Percentiles rank a stretch among this genome's conserved stretches.
Conservation (phyloP, 768 basidiomycete genomes). For the Serendipita sp. region DNA sequence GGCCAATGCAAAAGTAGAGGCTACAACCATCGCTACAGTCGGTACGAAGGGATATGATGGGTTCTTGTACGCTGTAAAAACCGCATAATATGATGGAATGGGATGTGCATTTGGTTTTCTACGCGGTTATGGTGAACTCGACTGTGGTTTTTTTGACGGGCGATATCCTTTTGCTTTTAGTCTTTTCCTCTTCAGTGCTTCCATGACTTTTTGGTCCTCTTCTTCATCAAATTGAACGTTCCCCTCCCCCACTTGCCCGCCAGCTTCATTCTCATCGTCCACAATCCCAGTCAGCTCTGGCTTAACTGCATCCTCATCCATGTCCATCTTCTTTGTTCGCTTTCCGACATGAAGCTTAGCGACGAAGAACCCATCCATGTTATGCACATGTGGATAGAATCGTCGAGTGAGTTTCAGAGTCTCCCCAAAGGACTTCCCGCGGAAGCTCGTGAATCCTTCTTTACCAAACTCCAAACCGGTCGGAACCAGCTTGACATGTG, state of each 20-base stretch:
- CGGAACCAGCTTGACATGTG: slow-evolving; percentile 81
- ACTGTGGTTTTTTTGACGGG: too few species aligned
- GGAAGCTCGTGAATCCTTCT: slow-evolving; percentile 77
- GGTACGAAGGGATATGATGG: slow-evolving; percentile 41
- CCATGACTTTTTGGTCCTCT: slow-evolving; percentile 61
- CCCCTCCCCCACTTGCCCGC: slow-evolving; percentile 21
- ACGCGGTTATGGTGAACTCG: too few species aligned
- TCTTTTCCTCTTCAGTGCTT: slow-evolving; percentile 65
- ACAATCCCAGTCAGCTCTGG: slow-evolving; percentile 19
- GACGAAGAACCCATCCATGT: slow-evolving; percentile 99
- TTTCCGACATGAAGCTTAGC: slow-evolving; percentile 95
- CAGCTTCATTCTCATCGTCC: slow-evolving; percentile 18
- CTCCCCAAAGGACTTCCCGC: slow-evolving; percentile 73
- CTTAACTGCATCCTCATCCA: slow-evolving; percentile 16
- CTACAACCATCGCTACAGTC: slow-evolving; percentile 33
- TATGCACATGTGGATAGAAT: slow-evolving; percentile 95
- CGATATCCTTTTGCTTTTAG: slow-evolving; percentile 51
- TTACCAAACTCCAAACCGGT: slow-evolving; percentile 87
- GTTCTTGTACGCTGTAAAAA: slow-evolving; percentile 29
- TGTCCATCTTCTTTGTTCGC: slow-evolving; percentile 32
- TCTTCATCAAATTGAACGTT: slow-evolving; percentile 51
- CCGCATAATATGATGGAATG: slow-evolving; percentile 9
- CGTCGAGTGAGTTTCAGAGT: slow-evolving; percentile 68
- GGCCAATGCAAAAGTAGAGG: slow-evolving; percentile 34
- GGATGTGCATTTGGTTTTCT: not conserved